Evolutionary conservation across 1,139 yeast genomes (phyloP), one percentile per base, ranked within the genome.

Genomic region (Kodamaea alishanica): DNA sequence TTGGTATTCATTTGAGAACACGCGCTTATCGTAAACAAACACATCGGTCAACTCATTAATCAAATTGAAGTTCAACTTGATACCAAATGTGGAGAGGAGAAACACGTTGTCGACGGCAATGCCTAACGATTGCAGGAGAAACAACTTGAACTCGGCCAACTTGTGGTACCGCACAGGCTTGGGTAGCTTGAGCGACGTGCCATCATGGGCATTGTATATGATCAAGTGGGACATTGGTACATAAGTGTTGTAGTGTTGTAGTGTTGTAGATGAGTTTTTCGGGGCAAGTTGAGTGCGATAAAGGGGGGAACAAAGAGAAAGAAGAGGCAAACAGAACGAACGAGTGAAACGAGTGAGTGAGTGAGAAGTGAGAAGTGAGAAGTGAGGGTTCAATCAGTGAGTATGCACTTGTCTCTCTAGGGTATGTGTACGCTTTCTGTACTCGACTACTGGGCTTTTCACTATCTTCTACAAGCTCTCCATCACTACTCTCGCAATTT

Each of bases 1-100:
- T 8, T 24, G 24, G 31, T 30, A 34, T 6, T 42, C 47, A 8
- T 30, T 35, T 26, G 49, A 38, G 15, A 81, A 81, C 34, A 76
- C 58, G 37, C 78, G 63, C 51, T 81, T 75, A 53, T 82, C 86
- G 57, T 70, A 81, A 1, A 77, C 78, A 54, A 73, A 82, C 3
- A 82, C 64, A 40, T 79, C 84, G 38, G 61, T 62, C 26, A 65
- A 50, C 36, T 70, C 75, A 46, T 67, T 65, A 35, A 76, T 61
- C 52, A 73, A 70, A 29, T 69, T 64, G 49, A 69, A 78, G 55
- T 76, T 79, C 47, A 82, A 63, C 49, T 75, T 79, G 34, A 75
- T 70, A 0, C 89, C 92, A 59, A 75, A 81, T 2, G 86, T 77
- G 1, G 85, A 73, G 32, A 84, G 59, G n/a, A 84, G 60, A 47